A percentile compares a stretch with the other conserved stretches of the same genome.
Evolutionary conservation across 2,329 filamentous ascomycete genomes (phyloP).

Genomic region (Nakataea oryzae): DNA sequence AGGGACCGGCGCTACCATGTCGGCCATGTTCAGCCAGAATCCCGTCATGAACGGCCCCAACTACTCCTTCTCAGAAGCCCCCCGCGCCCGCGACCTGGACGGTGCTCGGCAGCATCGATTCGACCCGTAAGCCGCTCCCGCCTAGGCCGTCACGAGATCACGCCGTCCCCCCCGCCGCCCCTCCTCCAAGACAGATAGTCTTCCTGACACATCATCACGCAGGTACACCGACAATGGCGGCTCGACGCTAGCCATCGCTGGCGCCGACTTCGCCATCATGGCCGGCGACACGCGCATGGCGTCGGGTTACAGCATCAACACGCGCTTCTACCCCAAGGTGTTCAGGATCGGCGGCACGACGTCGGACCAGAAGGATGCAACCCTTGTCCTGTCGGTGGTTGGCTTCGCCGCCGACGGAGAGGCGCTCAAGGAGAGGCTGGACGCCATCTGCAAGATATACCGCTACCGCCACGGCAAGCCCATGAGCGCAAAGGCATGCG

Average conservation of each 20-base stretch:
- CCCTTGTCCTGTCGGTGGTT: constrained; percentile 84
- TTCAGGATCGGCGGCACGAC: constrained; percentile 94
- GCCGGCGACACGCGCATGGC: constrained; percentile 95
- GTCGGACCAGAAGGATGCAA: constrained; percentile 72
- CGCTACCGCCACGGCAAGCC: constrained; percentile 95
- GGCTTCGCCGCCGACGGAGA: constrained; percentile 93
- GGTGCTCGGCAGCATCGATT: constrained; percentile 65
- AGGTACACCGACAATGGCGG: constrained; percentile 98
- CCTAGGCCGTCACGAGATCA: neutral
- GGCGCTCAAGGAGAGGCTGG: constrained; percentile 85
- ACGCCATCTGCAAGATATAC: constrained; percentile 97
- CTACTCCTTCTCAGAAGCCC: constrained; percentile 56
- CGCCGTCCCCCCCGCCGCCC: neutral
- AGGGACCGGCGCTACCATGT: constrained; percentile 32
- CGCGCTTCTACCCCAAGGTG: constrained; percentile 86
- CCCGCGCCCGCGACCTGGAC: constrained; percentile 41
- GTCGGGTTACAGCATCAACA: constrained; percentile 98
- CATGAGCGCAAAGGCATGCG: constrained; percentile 89
- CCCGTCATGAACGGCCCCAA: constrained; percentile 58
- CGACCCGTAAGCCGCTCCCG: constrained; percentile 63
- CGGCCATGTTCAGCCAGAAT: constrained; percentile 61
- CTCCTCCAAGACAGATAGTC: neutral
- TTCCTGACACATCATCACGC: constrained; percentile 3
- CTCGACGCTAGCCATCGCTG: constrained; percentile 88
- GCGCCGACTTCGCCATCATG: constrained; percentile 89